A percentile compares a stretch with the other conserved stretches of the same genome.
phyloP scores from a whole-genome alignment of 768 basidiomycete species.

The Fistulinella prunicolor region DNA sequence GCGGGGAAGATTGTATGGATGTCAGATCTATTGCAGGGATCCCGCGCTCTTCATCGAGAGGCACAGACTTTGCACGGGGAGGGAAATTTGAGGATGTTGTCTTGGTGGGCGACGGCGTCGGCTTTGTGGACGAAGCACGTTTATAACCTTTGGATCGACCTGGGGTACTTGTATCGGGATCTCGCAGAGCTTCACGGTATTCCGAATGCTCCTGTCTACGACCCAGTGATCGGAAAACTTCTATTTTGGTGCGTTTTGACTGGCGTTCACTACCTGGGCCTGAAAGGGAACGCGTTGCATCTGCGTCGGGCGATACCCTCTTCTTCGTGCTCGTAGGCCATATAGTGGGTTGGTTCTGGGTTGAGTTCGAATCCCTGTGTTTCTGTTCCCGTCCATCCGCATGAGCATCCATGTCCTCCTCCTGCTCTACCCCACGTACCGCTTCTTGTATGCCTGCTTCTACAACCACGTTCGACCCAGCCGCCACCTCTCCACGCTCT shows the following conservation, averaged over 20 bases:
- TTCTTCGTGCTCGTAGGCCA: constrained; percentile 24
- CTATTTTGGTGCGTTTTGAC: constrained; percentile 28
- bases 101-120: constrained; percentile 16
- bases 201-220: constrained; percentile 13
- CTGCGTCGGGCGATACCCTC: constrained; percentile 28
- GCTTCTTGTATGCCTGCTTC: not conserved
- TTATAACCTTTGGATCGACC: not conserved
- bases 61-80: constrained; percentile 30
- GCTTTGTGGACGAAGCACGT: constrained; percentile 26
- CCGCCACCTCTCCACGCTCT: not conserved
- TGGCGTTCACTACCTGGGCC: constrained; percentile 15
- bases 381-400: constrained; percentile 6
- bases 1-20: constrained; percentile 25
- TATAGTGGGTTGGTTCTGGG: not conserved
- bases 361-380: not conserved
- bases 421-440: not conserved
- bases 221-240: constrained; percentile 12
- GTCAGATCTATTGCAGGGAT: constrained; percentile 21
- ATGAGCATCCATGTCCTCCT: not conserved
- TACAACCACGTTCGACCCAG: not conserved
- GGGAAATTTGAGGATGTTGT: constrained; percentile 9
- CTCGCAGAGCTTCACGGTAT: constrained; percentile 21
- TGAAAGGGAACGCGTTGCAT: constrained; percentile 7
- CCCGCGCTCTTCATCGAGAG: constrained; percentile 14
- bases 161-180: constrained; percentile 11